These are phyloP conservation scores for Colletotrichum endophyticum DNA, from an alignment of 2,329 filamentous ascomycete genomes.

Conservation along the genomic window DNA sequence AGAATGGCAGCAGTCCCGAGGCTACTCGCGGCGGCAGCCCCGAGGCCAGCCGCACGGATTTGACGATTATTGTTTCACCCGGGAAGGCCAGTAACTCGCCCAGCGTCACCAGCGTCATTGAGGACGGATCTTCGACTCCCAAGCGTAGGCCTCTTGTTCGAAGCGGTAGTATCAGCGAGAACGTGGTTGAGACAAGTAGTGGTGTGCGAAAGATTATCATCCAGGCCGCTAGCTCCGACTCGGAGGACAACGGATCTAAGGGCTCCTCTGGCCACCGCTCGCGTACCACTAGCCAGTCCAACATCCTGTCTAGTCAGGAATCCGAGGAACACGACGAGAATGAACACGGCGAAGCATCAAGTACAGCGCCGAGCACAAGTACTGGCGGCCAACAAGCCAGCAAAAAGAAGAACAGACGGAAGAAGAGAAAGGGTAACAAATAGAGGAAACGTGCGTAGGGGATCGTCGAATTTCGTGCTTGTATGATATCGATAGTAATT, in stretches of 20 bases:
- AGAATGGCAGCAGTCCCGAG: not conserved
- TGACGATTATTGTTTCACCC: constrained; percentile 12
- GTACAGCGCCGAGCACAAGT: constrained; percentile 8
- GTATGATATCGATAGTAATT: constrained; percentile 16
- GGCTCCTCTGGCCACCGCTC: constrained; percentile 14
- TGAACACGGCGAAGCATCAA: constrained; percentile 7
- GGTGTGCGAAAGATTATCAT: constrained; percentile 23
- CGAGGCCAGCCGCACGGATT: not conserved
- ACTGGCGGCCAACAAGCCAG: constrained; percentile 18
- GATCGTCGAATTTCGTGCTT: not conserved
- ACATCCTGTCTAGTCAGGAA: not conserved
- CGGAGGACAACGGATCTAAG: constrained; percentile 18
- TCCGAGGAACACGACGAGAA: constrained; percentile 10
- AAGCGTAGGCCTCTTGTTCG: constrained; percentile 19
- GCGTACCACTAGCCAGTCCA: constrained; percentile 4
- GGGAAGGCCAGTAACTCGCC: constrained; percentile 7
- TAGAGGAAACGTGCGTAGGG: not conserved
- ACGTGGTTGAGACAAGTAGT: constrained; percentile 21
- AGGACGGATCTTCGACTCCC: constrained; percentile 11
- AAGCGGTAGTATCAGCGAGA: constrained; percentile 25
- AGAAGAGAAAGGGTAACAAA: constrained; percentile 41
- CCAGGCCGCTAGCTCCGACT: constrained; percentile 22
- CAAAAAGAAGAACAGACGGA: constrained; percentile 42
- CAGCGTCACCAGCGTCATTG: constrained; percentile 4
- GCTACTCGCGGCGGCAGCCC: not conserved